Evolutionary conservation across 2,329 filamentous ascomycete genomes (phyloP).

Genomic region (Aspergillus niger): DNA sequence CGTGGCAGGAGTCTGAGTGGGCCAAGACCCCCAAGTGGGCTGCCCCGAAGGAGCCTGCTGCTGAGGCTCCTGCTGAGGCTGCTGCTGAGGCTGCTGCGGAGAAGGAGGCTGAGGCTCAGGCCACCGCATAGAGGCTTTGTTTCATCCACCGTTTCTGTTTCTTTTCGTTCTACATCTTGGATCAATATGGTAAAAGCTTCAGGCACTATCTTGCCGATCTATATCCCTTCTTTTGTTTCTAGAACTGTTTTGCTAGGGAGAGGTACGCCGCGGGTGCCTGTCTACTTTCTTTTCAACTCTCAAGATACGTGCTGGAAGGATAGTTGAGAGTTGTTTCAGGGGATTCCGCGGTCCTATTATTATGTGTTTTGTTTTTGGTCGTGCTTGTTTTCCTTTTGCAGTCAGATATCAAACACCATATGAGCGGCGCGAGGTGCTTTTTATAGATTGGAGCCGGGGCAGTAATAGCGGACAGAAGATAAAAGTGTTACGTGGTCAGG

Average conservation of each 20-base stretch:
- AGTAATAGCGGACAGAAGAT: slow-evolving; percentile 12
- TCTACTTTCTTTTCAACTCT: slow-evolving; percentile 3
- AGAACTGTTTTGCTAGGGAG: slow-evolving; percentile 15
- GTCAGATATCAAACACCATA: slow-evolving; percentile 20
- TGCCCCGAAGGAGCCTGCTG: slow-evolving; percentile 32
- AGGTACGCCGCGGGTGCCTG: slow-evolving; percentile 7
- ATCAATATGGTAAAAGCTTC: slow-evolving; percentile 23
- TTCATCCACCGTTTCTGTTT: neutral
- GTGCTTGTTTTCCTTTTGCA: slow-evolving; percentile 6
- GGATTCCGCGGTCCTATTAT: neutral
- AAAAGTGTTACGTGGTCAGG: slow-evolving; percentile 10
- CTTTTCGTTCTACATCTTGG: slow-evolving; percentile 21
- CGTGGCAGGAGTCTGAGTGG: slow-evolving; percentile 66
- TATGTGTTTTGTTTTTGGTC: slow-evolving; percentile 1
- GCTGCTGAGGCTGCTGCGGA: slow-evolving; percentile 31
- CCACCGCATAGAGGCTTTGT: slow-evolving; percentile 31
- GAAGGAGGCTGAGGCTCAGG: slow-evolving; percentile 32
- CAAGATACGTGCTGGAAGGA: neutral
- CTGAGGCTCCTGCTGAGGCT: slow-evolving; percentile 28
- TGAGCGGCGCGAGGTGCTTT: slow-evolving; percentile 19
- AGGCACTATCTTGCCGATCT: slow-evolving; percentile 11
- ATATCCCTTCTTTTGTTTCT: slow-evolving; percentile 14
- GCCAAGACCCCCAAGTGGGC: slow-evolving; percentile 48
- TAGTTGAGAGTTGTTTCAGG: slow-evolving; percentile 1
- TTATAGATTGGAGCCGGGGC: slow-evolving; percentile 20